Base-by-base conservation (phyloP, 2,329 filamentous ascomycete species). In the Westerdykella aurantiaca region DNA sequence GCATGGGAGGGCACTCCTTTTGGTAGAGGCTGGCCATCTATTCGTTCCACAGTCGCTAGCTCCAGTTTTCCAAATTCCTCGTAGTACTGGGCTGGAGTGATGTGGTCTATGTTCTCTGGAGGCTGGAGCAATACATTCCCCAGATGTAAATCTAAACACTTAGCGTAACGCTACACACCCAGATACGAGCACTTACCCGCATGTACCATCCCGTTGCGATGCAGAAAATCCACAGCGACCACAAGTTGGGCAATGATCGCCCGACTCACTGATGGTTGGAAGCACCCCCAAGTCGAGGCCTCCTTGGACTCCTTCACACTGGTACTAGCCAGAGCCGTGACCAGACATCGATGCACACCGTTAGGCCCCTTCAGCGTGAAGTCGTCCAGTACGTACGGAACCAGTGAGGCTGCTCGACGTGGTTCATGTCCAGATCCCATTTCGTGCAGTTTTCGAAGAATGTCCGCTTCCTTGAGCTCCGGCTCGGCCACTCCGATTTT, bases 301-400 rank as follows among this genome's bases (percentile, higher is more conserved):
- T 49, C 49, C 41, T 42, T 42, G 16, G 46, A 46, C 38, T 52
- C 46, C 34, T 38, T 34, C 7, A 52, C 17, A 17, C 49, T 64
- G 41, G 49, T 57, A 13, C 56, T 54, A 52, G 65, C 61, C 6
- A 58, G 63, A 13, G 54, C 56, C 37, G 66, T 66, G 7, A 69
- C 60, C 6, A 70, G 57, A 34, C 67, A 71, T 38, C 45, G 47
- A 53, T 70, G 65, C 21, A 52, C 53, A 12, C 66, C 62, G 16
- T 58, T 39, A 7, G 60, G 58, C 1, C 63, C 64, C 16, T 54
- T 38, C 29, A 70, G 45, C 22, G 64, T 29, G 37, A 71, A 71
- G 1, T 58, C 43, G 39, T 67, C 63, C 11, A 67, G 55, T 9
- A 47, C 22, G 18, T 46, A 39, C 43, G 44, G 44, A 33, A 49